A percentile compares a stretch with the other conserved stretches of the same genome.
These are phyloP conservation scores for Blastosporella zonata DNA, from an alignment of 1,284 basidiomycete species.

Conservation along the genomic window DNA sequence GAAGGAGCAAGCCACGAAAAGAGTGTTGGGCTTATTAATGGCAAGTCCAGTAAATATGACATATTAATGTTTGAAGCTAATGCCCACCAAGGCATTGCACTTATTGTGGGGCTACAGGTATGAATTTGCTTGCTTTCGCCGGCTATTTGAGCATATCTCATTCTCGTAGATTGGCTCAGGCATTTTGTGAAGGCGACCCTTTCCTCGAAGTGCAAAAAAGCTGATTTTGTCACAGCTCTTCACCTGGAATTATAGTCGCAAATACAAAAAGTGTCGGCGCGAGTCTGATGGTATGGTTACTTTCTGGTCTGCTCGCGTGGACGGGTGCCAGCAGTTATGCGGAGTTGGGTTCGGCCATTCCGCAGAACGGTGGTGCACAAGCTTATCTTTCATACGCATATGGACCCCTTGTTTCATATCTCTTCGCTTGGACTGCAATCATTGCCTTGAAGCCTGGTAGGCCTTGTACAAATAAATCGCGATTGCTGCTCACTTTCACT, in stretches of 20 bases:
- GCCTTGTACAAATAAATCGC: background rate
- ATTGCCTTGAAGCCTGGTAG: constrained; percentile 82
- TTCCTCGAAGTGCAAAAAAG: background rate
- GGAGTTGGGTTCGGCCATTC: constrained; percentile 82
- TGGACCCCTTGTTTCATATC: constrained; percentile 81
- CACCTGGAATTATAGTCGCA: constrained; percentile 86
- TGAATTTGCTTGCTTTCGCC: constrained; percentile 13
- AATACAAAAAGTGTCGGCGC: constrained; percentile 86
- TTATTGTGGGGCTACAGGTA: constrained; percentile 80
- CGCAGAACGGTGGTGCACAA: constrained; percentile 87
- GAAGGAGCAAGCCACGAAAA: constrained; percentile 56
- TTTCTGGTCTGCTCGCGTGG: constrained; percentile 83
- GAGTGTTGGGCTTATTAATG: constrained; percentile 74
- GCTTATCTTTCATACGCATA: constrained; percentile 87
- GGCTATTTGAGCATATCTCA: background rate
- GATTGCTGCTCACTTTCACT: constrained; percentile 3
- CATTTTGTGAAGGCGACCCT: constrained; percentile 66
- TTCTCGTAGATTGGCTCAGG: constrained; percentile 78
- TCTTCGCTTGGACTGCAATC: constrained; percentile 90
- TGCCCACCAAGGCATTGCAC: constrained; percentile 63
- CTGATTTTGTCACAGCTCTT: constrained; percentile 53
- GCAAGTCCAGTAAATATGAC: constrained; percentile 38
- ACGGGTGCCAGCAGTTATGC: constrained; percentile 92
- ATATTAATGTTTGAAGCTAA: constrained; percentile 4
- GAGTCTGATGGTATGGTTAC: constrained; percentile 77